Conservation (phyloP, 352 stramenopile species). For the Pythium myriotylum region DNA sequence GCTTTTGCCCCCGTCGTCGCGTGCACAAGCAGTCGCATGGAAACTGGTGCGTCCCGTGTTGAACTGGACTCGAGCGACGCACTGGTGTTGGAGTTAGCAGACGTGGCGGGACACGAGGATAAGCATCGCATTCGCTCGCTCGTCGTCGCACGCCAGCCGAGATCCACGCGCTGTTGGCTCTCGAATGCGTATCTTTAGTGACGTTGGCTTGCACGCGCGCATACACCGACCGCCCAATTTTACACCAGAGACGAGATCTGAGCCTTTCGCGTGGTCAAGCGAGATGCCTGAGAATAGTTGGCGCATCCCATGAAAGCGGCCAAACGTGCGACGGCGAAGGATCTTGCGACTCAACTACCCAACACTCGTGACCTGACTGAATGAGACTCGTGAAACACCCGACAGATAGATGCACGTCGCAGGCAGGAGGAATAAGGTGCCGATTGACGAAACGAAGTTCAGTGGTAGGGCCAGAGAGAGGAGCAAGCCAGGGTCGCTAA, state of each 20-base stretch:
- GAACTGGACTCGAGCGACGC: background rate
- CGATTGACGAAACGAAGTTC: too few relatives aligned
- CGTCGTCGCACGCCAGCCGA: background rate
- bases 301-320: background rate
- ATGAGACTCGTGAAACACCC: too few relatives aligned
- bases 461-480: too few relatives aligned
- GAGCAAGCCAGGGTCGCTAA: too few relatives aligned
- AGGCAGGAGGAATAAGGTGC: too few relatives aligned
- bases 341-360: background rate
- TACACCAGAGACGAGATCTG: too few relatives aligned
- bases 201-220: background rate
- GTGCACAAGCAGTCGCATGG: background rate
- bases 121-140: background rate
- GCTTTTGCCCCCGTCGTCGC: background rate
- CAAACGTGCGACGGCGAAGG: background rate
- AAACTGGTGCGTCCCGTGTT: constrained; percentile 2
- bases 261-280: too few relatives aligned
- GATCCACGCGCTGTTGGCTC: background rate
- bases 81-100: background rate
- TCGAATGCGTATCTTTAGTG: background rate
- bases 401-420: too few relatives aligned
- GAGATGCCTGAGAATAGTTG: background rate
- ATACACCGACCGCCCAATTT: too few relatives aligned
- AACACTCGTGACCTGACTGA: background rate
- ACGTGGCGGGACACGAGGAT: background rate